Evolutionary conservation across 2,329 filamentous ascomycete species (phyloP), one percentile per base, ranked within the genome.

Genomic region (Fusarium sp.): DNA sequence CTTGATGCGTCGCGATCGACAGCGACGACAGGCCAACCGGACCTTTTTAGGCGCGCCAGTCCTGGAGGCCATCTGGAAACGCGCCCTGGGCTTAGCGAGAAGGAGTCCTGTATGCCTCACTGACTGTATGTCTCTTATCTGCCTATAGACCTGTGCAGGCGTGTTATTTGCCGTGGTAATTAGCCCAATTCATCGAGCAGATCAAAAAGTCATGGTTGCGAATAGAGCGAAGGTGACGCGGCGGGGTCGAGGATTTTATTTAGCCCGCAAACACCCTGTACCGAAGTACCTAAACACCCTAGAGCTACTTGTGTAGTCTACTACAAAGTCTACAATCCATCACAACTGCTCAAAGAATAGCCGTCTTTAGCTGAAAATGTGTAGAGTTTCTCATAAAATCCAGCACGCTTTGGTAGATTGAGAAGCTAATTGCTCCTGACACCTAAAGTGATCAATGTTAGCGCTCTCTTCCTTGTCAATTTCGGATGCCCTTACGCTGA

Each of bases 1-100:
- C 79, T 84, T 84, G 42, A 84, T 79, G 34, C 81, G 80, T 52
- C 82, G 79, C 4, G 73, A 70, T 37, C 83, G 79, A 69, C 82
- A 84, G 59, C 82, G 78, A 22, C 77, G 79, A 66, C 82, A 84
- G 6, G 83, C 83, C 31, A 83, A 71, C 5, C 82, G 81, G 50
- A 84, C 82, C 54, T 84, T 84, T 61, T 81, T 82, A 1, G 78
- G 73, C 14, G 73, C 62, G 9, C 65, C 68, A 7, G n/a, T 38
- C 22, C 61, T 62, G 5, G 58, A 61, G 11, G 70, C 35, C 64
- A 73, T 74, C 37, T 50, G 14, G 31, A 4, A 29, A 31, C n/a
- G 50, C 50, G 13, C 18, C 18, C 6, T 8, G 6, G n/a, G 5
- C 27, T 14, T 13, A 6, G 14, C 4, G n/a, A 54, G 22, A 54